A percentile compares a stretch with the other conserved stretches of the same genome.
Evolutionary conservation across 2,329 filamentous ascomycete genomes (phyloP).

Genomic region (Sarocladium strictum): DNA sequence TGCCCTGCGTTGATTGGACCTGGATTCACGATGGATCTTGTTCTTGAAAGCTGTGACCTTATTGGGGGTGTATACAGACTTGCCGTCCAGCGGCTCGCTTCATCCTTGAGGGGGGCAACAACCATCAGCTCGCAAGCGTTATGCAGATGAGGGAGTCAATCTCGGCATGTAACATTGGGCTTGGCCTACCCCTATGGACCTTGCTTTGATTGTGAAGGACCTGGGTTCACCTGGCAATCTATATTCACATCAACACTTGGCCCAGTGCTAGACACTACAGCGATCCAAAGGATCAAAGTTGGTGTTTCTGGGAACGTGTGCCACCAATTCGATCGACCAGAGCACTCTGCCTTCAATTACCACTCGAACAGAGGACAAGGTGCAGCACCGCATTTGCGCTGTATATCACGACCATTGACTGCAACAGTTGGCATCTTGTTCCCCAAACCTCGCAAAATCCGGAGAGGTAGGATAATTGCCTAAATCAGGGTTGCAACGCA

Average conservation of each 20-base stretch:
- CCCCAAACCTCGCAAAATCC: background rate
- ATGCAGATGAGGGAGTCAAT: slow-evolving; percentile 1
- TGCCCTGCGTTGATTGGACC: background rate
- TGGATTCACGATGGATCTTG: background rate
- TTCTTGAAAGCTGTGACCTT: background rate
- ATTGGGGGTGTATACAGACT: background rate
- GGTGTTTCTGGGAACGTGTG: too few species aligned
- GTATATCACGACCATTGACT: background rate
- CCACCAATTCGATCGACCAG: too few species aligned
- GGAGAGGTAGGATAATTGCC: background rate
- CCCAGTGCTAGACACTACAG: too few species aligned
- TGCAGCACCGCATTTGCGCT: background rate
- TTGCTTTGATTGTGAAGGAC: background rate
- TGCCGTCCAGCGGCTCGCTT: background rate
- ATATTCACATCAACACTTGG: too few species aligned
- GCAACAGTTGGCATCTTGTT: background rate
- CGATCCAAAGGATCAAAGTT: too few species aligned
- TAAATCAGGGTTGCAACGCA: slow-evolving; percentile 7
- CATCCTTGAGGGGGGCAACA: background rate
- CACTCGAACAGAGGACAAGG: too few species aligned
- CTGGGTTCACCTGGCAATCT: background rate
- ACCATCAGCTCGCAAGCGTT: background rate
- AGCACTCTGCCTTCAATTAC: too few species aligned
- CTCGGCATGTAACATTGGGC: slow-evolving; percentile 3
- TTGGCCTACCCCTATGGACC: background rate